A percentile compares a stretch with the other conserved stretches of the same genome.
These are phyloP conservation scores for Babesia ovata DNA, from an alignment of 169 alveolate species.

Conservation along the genomic window DNA sequence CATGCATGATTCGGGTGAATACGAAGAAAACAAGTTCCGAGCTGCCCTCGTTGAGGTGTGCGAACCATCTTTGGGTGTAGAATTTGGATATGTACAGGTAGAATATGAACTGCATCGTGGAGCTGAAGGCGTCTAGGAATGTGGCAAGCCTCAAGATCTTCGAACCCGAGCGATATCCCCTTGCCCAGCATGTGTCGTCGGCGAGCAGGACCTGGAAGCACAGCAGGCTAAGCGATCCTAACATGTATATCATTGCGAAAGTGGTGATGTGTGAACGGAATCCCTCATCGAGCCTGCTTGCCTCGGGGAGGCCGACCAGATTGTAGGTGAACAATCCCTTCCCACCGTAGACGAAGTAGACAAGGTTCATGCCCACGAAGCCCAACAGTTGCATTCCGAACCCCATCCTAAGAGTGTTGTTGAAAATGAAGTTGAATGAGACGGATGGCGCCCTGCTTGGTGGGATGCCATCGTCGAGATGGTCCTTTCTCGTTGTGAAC, in stretches of 20 bases:
- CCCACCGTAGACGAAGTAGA: conserved; percentile 83
- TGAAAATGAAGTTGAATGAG: conserved; percentile 76
- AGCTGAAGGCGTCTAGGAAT: conserved; percentile 87
- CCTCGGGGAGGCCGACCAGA: conserved; percentile 82
- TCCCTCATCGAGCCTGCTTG: conserved; percentile 77
- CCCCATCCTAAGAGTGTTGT: conserved; percentile 80
- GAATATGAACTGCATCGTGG: conserved; percentile 88
- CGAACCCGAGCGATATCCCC: conserved; percentile 92
- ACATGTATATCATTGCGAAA: conserved; percentile 80
- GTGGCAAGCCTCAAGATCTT: conserved; percentile 88
- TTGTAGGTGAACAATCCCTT: conserved; percentile 86
- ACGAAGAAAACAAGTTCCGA: conserved; percentile 88
- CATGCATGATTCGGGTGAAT: conserved; percentile 86
- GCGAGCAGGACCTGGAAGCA: conserved; percentile 90
- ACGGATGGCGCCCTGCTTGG: conserved; percentile 86
- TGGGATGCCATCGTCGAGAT: conserved; percentile 85
- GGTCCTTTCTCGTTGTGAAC: conserved; percentile 88
- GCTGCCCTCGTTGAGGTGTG: conserved; percentile 89
- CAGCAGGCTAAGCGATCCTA: conserved; percentile 85
- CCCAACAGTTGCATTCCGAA: conserved; percentile 81
- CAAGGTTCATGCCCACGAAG: conserved; percentile 78
- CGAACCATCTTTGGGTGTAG: conserved; percentile 86
- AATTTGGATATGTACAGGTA: conserved; percentile 86
- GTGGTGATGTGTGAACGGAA: conserved; percentile 77
- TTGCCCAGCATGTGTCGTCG: conserved; percentile 92